phyloP scores from a whole-genome alignment of 2,329 filamentous ascomycete species.

The Didymella segeticola region DNA sequence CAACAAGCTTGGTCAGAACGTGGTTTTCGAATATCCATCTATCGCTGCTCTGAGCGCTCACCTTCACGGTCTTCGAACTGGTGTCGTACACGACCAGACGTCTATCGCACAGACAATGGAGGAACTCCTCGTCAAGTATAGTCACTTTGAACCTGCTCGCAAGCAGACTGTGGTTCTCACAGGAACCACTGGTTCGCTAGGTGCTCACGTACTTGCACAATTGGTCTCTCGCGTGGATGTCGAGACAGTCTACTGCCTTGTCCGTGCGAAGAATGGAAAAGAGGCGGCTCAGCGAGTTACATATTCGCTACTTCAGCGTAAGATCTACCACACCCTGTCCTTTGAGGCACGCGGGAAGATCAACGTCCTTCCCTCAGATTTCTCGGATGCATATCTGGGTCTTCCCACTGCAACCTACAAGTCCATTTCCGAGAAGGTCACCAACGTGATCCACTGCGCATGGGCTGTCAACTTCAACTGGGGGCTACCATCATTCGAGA shows the following conservation, averaged over 20 bases:
- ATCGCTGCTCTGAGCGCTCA: constrained; percentile 55
- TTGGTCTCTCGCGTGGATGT: constrained; percentile 39
- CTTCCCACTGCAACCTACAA: constrained; percentile 35
- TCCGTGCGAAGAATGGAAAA: constrained; percentile 52
- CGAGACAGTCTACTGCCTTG: constrained; percentile 59
- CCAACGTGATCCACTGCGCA: constrained; percentile 58
- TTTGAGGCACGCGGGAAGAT: constrained; percentile 36
- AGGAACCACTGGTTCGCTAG: constrained; percentile 71
- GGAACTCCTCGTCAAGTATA: constrained; percentile 54
- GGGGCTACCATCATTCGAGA: constrained; percentile 57
- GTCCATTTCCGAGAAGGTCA: constrained; percentile 33
- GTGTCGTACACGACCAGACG: constrained; percentile 38
- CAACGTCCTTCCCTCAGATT: constrained; percentile 47
- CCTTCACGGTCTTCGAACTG: constrained; percentile 53
- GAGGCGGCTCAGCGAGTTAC: constrained; percentile 46
- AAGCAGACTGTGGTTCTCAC: constrained; percentile 57
- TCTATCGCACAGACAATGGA: constrained; percentile 54
- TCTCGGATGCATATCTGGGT: constrained; percentile 51
- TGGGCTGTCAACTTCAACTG: constrained; percentile 66
- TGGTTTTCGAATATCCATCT: constrained; percentile 65
- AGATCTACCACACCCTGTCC: constrained; percentile 43
- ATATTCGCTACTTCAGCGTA: constrained; percentile 46
- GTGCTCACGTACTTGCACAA: constrained; percentile 62
- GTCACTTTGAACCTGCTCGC: constrained; percentile 38
- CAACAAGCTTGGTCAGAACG: constrained; percentile 58